Base-by-base conservation (phyloP, 495 filamentous ascomycete species). In the Hyaloscypha variabilis region DNA sequence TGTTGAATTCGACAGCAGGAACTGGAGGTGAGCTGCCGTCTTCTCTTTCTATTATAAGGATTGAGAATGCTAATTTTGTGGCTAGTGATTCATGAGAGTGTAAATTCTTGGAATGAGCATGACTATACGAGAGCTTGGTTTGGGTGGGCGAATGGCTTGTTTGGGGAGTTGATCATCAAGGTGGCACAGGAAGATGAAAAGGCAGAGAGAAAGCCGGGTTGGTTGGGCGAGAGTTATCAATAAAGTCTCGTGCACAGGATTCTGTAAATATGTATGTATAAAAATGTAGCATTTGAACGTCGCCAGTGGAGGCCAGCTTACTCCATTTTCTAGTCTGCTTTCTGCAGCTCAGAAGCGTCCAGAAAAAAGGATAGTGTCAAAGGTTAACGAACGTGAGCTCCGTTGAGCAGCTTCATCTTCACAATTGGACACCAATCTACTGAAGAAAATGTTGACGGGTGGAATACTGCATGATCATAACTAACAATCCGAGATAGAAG, bases 111-210 rank as follows among this genome's bases (percentile, higher is more conserved):
- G 62, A 56, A 87, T 65, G 72, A 69, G 31, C 74, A 58, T 2
- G 68, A 78, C 25, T 90, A 85, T 84, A 85, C 86, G 19, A 76
- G 87, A 70, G 81, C 84, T 67, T 90, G 87, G 87, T 89, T 90
- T 67, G 85, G 85, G 0, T 89, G 87, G 87, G 87, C 85, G 5
- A 90, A 90, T 69, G 87, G 87, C 14, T 76, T 90, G 54, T 89
- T 90, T 72, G 88, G 87, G 11, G 62, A 64, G 10, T 21, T 62
- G 42, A 19, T 62, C 6, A 50, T 50, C n/a, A 60, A 34, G 42
- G 29, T 34, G 24, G 34, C 34, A 3, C 30, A 49, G 58, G 31
- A 60, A n/a, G 58, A 46, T n/a, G 23, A 51, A 24, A 51, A 24
- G 4, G 19, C 4, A 51, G 49, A 17, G 49, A 4, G 23, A 24